phyloP scores from a whole-genome alignment of 345 rosid genomes.

The Barbarea vulgaris region DNA sequence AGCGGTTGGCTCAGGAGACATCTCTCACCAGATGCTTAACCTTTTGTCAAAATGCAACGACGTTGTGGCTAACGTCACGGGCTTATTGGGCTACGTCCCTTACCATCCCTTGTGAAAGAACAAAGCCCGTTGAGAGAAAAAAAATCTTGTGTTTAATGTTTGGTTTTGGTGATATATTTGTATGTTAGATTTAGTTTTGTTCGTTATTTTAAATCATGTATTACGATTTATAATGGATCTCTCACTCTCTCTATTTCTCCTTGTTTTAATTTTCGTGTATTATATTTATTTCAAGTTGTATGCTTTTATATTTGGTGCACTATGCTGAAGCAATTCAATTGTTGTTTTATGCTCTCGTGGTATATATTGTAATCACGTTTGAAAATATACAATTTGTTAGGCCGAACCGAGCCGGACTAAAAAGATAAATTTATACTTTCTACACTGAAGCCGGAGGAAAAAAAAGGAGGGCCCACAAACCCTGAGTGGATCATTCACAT shows the following conservation, averaged over 20 bases:
- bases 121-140: constrained; percentile 32
- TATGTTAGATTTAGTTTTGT: constrained; percentile 26
- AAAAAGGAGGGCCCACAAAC: no score
- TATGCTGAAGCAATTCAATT: not conserved
- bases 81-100: constrained; percentile 85
- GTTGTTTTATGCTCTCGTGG: not conserved
- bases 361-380: not conserved
- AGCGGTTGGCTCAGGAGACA: constrained; percentile 49
- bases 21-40: constrained; percentile 95
- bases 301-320: not conserved
- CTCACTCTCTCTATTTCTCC: not conserved
- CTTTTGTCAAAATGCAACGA: constrained; percentile 92
- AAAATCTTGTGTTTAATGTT: constrained; percentile 16
- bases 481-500: not conserved
- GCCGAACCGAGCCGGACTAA: not conserved
- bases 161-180: constrained; percentile 29
- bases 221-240: constrained; percentile 15
- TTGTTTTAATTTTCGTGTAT: not conserved
- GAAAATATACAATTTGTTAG: not conserved
- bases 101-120: constrained; percentile 82
- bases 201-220: constrained; percentile 11
- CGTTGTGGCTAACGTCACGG: constrained; percentile 76
- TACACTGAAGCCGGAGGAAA: no score
- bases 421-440: not conserved
- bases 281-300: not conserved